Conservation (phyloP, 208 protist genomes). For the Leishmania guyanensis region DNA sequence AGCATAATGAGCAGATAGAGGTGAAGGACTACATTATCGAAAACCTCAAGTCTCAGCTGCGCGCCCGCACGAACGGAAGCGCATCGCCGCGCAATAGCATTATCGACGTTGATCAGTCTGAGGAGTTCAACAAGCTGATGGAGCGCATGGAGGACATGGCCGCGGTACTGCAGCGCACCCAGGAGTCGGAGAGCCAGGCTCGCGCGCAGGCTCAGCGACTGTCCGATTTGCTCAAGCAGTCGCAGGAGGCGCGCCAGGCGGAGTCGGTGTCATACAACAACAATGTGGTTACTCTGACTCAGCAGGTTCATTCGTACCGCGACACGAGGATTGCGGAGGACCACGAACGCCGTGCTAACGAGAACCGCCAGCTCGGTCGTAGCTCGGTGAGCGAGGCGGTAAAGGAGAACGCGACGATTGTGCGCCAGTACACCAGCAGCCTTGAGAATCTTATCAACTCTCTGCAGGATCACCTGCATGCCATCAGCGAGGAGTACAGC, state of each 20-base stretch:
- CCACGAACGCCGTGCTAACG: conserved; percentile 50
- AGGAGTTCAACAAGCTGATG: conserved; percentile 74
- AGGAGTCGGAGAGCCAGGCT: conserved; percentile 69
- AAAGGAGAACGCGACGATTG: conserved; percentile 77
- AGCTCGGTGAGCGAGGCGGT: conserved; percentile 32
- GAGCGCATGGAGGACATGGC: conserved; percentile 83
- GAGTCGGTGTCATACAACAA: conserved; percentile 77
- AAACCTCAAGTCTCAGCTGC: conserved; percentile 70
- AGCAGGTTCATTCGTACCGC: conserved; percentile 64
- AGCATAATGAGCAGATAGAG: conserved; percentile 78
- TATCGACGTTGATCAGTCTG: conserved; percentile 48
- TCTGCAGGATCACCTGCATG: conserved; percentile 61
- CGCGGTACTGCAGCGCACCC: conserved; percentile 62
- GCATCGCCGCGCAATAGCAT: conserved; percentile 31
- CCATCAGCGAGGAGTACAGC: conserved; percentile 64
- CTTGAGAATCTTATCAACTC: conserved; percentile 72
- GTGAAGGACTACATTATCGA: conserved; percentile 83
- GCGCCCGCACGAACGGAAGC: conserved; percentile 45
- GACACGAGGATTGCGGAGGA: conserved; percentile 74
- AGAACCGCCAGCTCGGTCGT: conserved; percentile 35
- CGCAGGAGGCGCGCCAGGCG: conserved; percentile 66
- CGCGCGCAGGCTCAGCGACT: conserved; percentile 61
- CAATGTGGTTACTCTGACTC: conserved; percentile 57
- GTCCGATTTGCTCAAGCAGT: conserved; percentile 62
- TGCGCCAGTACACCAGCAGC: conserved; percentile 74